Base-by-base conservation (phyloP, 805 yeast species). In the Candida boleticola region DNA sequence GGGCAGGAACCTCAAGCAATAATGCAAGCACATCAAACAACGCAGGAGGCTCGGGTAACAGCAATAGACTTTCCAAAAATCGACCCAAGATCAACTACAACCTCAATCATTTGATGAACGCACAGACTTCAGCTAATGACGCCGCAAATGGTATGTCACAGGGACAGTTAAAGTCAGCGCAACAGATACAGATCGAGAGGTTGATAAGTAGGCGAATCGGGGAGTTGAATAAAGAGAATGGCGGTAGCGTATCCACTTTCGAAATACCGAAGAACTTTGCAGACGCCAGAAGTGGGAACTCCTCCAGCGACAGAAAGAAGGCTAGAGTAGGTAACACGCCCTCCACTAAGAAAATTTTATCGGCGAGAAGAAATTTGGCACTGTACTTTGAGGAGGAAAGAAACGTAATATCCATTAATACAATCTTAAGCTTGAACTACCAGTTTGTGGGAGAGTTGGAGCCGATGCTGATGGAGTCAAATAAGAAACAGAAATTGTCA, bases 311-410 rank as follows among this genome's bases (percentile, higher is more conserved):
- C 23, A 56, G 58, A 38, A 55, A 52, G 39, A 58, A 57, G 36
- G 42, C 64, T 9, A 55, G 72, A 39, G 51, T 62, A 21, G 76
- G 76, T 3, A 68, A 67, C 40, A 70, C 76, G 13, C 74, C 74
- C 6, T 56, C 71, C 10, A 67, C 76, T 3, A 70, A 70, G 51
- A 60, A 56, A 37, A 68, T 71, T 16, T 48, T 71, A 23, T 64
- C 74, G 21, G 73, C 75, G 1, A 54, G 68, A 25, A 54, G 76
- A 30, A 71, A 68, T 51, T 61, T 71, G 49, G 68, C 65, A 43
- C 64, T 62, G 61, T 70, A 70, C 46, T 69, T 70, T 43, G 76
- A 71, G 51, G 75, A 71, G 47, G 76, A 71, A 45, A 53, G 72
- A 23, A 69, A 71, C 52, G 57, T 68, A 49, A 64, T 71, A 9